Base-by-base conservation (phyloP, 805 yeast species). In the Vanderwaltozyma yarrowii region DNA sequence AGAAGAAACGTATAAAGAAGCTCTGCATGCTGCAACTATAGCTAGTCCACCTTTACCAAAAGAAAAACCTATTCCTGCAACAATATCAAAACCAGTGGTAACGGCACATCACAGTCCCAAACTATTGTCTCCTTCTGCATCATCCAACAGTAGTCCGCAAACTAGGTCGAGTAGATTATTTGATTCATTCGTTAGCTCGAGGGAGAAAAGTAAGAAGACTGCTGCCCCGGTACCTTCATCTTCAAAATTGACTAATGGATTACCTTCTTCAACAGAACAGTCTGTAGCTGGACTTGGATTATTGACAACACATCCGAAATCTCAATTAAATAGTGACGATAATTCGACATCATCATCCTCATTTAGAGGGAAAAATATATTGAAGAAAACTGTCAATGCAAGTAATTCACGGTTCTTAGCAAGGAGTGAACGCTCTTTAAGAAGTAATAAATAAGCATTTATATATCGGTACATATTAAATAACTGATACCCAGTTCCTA, bases 361-460 rank as follows among this genome's bases (percentile, higher is more conserved):
- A 24, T 23, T 23, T 9, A 32, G 26, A 32, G n/a, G 28, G 3
- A 37, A 21, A 25, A 21, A 15, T 27, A 5, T 19, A 11, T 17
- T 29, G 3, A 46, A 41, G 33, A 45, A 44, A 20, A 29, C 45
- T 3, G 52, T 55, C 34, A 60, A 51, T 23, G 35, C 54, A 16
- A 66, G 76, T 16, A 77, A 75, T 52, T 78, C 84, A 5, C 74
- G 73, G 48, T 63, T 79, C 33, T 57, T 78, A 41, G 78, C 82
- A 4, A 60, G 84, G 49, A 71, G 76, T 33, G 53, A 49, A 19
- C 42, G 41, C 19, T 28, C 45, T 6, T 44, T 45, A n/a, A 41
- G 53, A 37, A 37, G 35, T 14, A 33, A 33, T 24, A 24, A 33
- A 24, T 24, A 8, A 24, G 4, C 14, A 14, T 7, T 13, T 6